These are phyloP conservation scores for Cercospora zeina DNA, from an alignment of 2,329 filamentous ascomycete species.

Conservation along the genomic window DNA sequence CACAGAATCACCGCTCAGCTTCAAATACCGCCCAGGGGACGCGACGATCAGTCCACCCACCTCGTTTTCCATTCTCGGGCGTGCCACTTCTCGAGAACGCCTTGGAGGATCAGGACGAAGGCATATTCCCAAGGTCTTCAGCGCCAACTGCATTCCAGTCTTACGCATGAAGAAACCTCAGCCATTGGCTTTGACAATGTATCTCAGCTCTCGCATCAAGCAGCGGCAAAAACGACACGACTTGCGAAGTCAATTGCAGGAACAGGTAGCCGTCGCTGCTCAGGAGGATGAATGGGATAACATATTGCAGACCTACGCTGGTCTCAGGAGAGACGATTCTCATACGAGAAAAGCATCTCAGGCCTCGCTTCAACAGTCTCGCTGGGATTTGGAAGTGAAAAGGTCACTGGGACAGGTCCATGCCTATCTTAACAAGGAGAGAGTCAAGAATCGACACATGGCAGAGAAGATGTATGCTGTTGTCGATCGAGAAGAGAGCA, in stretches of 20 bases:
- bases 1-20: background rate
- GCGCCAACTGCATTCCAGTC: slow-evolving; percentile 61
- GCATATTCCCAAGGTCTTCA: slow-evolving; percentile 60
- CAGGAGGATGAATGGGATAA: slow-evolving; percentile 55
- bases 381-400: slow-evolving; percentile 3
- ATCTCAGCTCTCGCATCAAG: slow-evolving; percentile 56
- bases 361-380: background rate
- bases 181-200: slow-evolving; percentile 57
- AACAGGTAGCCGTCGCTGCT: slow-evolving; percentile 44
- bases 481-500: slow-evolving; percentile 50
- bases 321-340: slow-evolving; percentile 21
- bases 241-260: slow-evolving; percentile 44
- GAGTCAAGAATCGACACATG: slow-evolving; percentile 38
- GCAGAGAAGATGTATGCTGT: slow-evolving; percentile 50
- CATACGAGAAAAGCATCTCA: slow-evolving; percentile 3
- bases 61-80: slow-evolving; percentile 1
- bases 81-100: slow-evolving; percentile 34
- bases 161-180: slow-evolving; percentile 68
- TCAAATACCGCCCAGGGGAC: background rate
- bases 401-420: background rate
- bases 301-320: slow-evolving; percentile 35
- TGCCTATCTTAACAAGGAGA: slow-evolving; percentile 29
- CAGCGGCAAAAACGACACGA: slow-evolving; percentile 49
- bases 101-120: slow-evolving; percentile 52
- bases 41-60: background rate